phyloP scores from a whole-genome alignment of 768 basidiomycete genomes.

The Neoboletus subvelutipes region DNA sequence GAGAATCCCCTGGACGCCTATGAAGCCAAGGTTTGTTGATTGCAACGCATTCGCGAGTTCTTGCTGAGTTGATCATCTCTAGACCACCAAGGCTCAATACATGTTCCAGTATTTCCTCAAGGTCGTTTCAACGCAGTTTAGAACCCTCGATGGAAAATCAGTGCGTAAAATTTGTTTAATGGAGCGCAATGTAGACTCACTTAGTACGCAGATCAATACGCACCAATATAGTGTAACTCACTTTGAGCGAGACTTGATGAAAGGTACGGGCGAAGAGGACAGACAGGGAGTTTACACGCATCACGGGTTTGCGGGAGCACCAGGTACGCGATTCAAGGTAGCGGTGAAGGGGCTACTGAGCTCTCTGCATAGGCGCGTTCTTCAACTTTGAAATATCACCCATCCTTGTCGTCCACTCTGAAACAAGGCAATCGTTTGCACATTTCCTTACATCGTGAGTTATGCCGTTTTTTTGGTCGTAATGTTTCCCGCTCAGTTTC shows the following conservation, averaged over 20 bases:
- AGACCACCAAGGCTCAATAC: conserved; percentile 80
- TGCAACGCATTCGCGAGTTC: background rate
- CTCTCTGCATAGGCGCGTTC: conserved; percentile 58
- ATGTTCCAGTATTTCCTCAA: conserved; percentile 99
- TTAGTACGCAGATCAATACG: conserved; percentile 60
- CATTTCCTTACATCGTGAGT: conserved; percentile 97
- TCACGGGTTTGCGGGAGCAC: conserved; percentile 73
- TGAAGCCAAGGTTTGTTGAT: conserved; percentile 50
- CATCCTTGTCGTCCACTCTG: conserved; percentile 88
- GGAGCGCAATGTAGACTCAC: conserved; percentile 5
- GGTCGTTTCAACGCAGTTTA: conserved; percentile 94
- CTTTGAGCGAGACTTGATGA: conserved; percentile 87
- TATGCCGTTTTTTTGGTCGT: background rate
- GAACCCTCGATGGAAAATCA: conserved; percentile 69
- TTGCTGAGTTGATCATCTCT: background rate
- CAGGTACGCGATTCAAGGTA: conserved; percentile 39
- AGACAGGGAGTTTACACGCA: conserved; percentile 66
- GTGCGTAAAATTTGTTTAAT: conserved; percentile 41
- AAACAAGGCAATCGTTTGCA: conserved; percentile 91
- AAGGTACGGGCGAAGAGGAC: conserved; percentile 58
- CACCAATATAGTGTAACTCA: conserved; percentile 96
- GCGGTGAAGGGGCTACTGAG: background rate
- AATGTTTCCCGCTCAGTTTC: background rate
- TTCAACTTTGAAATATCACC: conserved; percentile 98
- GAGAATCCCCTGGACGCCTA: conserved; percentile 75